Conservation (phyloP, 2,329 filamentous ascomycete species). For the Rutstroemia sp. region DNA sequence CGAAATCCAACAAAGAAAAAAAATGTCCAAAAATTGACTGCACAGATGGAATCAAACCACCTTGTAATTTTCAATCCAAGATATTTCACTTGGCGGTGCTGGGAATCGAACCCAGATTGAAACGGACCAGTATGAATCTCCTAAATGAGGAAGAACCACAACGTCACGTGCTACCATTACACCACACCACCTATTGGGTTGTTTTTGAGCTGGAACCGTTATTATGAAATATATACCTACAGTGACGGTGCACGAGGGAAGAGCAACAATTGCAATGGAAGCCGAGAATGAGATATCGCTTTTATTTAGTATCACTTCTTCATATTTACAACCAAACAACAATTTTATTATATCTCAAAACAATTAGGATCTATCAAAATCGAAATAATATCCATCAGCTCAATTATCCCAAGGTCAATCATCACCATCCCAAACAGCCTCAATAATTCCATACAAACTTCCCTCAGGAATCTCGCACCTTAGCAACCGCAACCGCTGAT, state of each 20-base stretch:
- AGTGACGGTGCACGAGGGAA: not conserved
- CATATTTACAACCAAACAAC: no score
- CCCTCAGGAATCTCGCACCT: not conserved
- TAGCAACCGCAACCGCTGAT: not conserved
- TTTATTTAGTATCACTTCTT: no score
- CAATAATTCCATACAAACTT: not conserved
- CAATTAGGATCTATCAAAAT: no score
- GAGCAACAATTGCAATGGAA: not conserved
- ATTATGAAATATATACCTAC: not conserved
- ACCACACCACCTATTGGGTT: conserved; percentile 14
- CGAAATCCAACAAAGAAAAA: not conserved
- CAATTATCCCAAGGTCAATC: no score
- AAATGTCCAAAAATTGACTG: not conserved
- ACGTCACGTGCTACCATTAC: conserved; percentile 30
- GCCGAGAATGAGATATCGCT: no score
- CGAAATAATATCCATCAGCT: no score
- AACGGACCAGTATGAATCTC: conserved; percentile 22
- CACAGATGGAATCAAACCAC: conserved; percentile 12
- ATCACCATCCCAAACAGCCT: not conserved
- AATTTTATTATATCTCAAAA: no score
- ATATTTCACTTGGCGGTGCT: conserved; percentile 24
- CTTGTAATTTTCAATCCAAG: conserved; percentile 23
- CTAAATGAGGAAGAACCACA: conserved; percentile 21
- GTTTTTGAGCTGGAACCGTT: not conserved
- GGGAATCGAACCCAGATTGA: conserved; percentile 32